phyloP scores from a whole-genome alignment of 768 basidiomycete genomes.

The Boletus vinaceobasis region DNA sequence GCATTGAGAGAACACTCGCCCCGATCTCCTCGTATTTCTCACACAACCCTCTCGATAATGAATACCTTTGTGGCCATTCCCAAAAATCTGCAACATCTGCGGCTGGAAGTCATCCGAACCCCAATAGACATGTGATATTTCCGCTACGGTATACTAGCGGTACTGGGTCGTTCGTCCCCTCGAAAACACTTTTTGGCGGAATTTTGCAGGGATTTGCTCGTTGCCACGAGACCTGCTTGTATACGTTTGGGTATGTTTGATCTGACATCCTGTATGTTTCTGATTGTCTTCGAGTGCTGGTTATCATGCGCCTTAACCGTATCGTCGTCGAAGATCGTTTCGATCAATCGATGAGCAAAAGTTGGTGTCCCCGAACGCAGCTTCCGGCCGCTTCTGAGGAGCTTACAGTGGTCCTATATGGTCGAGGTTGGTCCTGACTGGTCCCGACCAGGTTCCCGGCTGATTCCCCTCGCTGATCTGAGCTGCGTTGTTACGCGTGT shows the following conservation, averaged over 20 bases:
- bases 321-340: neutral
- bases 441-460: too few relatives aligned
- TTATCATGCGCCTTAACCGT: neutral
- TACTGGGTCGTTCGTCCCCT: neutral
- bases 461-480: too few relatives aligned
- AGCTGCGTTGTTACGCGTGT: neutral
- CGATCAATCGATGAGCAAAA: neutral
- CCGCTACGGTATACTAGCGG: neutral
- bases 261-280: neutral
- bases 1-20: neutral
- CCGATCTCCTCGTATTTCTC: neutral
- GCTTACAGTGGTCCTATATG: too few relatives aligned
- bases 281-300: neutral
- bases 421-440: too few relatives aligned
- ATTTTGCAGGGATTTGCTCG: neutral
- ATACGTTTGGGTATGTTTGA: neutral
- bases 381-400: neutral
- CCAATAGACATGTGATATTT: neutral
- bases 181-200: neutral
- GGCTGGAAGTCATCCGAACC: neutral
- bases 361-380: neutral
- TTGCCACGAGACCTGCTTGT: neutral
- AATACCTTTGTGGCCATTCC: conserved; percentile 3
- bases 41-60: neutral
- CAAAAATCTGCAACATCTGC: conserved; percentile 3